phyloP scores from a whole-genome alignment of 805 yeast genomes.

The Lipomyces chichibuensis region DNA sequence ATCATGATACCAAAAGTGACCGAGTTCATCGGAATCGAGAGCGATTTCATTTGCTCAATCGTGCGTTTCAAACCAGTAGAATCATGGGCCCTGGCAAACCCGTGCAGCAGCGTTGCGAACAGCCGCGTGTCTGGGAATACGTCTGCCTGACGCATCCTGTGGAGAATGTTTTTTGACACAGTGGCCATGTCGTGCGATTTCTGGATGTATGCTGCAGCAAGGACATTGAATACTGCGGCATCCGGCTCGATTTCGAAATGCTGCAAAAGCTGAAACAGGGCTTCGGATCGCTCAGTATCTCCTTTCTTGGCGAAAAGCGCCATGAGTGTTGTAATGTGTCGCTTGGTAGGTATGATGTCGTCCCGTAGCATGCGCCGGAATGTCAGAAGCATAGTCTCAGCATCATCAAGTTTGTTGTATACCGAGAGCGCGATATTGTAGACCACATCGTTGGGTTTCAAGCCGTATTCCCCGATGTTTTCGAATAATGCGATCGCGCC shows the following conservation, averaged over 20 bases:
- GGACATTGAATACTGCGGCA: constrained; percentile 18
- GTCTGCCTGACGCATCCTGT: constrained; percentile 6
- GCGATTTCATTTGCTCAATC: constrained; percentile 18
- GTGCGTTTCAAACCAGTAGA: constrained; percentile 14
- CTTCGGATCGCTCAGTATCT: constrained; percentile 16
- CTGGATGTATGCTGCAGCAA: constrained; percentile 18
- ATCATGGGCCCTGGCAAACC: constrained; percentile 16
- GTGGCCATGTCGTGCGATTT: neutral
- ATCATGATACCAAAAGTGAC: constrained; percentile 25
- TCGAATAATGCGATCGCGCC: constrained; percentile 27
- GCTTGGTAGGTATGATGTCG: constrained; percentile 14
- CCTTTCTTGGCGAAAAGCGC: constrained; percentile 23
- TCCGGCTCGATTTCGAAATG: constrained; percentile 17
- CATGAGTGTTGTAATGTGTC: constrained; percentile 31
- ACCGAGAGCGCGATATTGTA: constrained; percentile 29
- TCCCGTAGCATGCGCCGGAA: constrained; percentile 18
- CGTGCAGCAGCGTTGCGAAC: constrained; percentile 25
- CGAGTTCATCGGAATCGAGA: constrained; percentile 13
- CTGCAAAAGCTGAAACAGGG: constrained; percentile 16
- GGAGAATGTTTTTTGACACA: constrained; percentile 1
- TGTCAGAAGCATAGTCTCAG: constrained; percentile 20
- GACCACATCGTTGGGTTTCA: constrained; percentile 19
- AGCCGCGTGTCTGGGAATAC: constrained; percentile 23
- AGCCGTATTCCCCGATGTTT: constrained; percentile 5
- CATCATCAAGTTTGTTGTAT: constrained; percentile 12